phyloP scores from a whole-genome alignment of 2,329 filamentous ascomycete species.

The Venturia pyrina region DNA sequence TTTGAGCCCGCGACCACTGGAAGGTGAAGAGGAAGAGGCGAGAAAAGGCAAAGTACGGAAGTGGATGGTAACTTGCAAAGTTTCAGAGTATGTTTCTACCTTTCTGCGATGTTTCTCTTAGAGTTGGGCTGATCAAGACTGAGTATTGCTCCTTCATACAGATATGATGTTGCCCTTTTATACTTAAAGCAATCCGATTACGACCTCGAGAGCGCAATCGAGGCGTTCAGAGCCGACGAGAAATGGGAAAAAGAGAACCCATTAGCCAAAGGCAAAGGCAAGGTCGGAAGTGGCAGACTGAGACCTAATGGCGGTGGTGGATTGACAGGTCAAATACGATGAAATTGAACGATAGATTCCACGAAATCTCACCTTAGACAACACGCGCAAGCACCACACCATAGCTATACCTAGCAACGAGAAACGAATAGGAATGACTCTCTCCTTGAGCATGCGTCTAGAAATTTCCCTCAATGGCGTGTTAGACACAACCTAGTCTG shows the following conservation, averaged over 20 bases:
- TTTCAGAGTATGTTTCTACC: constrained; percentile 51
- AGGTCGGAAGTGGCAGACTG: constrained; percentile 21
- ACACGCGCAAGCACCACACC: not conserved
- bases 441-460: no score
- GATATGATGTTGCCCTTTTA: constrained; percentile 60
- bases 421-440: no score
- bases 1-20: constrained; percentile 60
- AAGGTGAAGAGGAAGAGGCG: constrained; percentile 63
- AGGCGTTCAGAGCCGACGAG: constrained; percentile 60
- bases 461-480: not conserved
- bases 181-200: constrained; percentile 64
- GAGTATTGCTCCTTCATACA: constrained; percentile 29
- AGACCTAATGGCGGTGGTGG: constrained; percentile 25
- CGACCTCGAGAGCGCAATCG: constrained; percentile 54
- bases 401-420: not conserved
- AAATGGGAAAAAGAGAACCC: constrained; percentile 65
- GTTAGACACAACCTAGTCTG: no score
- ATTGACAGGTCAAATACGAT: constrained; percentile 23
- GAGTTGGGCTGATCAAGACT: constrained; percentile 23
- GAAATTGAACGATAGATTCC: not conserved
- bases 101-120: constrained; percentile 9
- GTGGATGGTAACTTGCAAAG: constrained; percentile 73
- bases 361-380: not conserved
- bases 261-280: constrained; percentile 36
- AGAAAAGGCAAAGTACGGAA: constrained; percentile 61